Evolutionary conservation across 2,329 filamentous ascomycete genomes (phyloP).

Genomic region (Hymenoscyphus linearis): DNA sequence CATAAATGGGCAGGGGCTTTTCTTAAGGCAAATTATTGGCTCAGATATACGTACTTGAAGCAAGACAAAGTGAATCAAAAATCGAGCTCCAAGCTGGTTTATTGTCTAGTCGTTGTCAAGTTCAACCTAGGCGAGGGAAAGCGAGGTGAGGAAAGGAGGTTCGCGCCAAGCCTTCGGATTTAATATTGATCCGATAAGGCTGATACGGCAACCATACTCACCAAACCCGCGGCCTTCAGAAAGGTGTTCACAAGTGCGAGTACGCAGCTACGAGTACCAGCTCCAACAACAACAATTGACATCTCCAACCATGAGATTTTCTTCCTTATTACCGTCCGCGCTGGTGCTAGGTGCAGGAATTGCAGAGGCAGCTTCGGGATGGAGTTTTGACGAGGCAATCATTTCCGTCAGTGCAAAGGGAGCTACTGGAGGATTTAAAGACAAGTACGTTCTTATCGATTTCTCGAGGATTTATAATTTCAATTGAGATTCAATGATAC

Average conservation of each 20-base stretch:
- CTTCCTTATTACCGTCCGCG: conserved; percentile 38
- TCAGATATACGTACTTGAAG: no score
- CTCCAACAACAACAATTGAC: conserved; percentile 2
- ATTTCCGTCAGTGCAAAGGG: conserved; percentile 60
- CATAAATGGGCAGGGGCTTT: background rate
- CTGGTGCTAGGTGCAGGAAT: conserved; percentile 38
- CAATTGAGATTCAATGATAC: conserved; percentile 4
- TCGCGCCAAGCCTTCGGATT: background rate
- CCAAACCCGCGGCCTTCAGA: background rate
- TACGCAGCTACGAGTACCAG: conserved; percentile 6
- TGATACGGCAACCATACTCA: background rate
- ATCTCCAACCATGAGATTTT: conserved; percentile 36
- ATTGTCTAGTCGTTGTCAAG: background rate
- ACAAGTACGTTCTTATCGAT: conserved; percentile 50
- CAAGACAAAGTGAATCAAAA: no score
- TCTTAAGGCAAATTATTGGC: background rate
- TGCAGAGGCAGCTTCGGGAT: conserved; percentile 45
- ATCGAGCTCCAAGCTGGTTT: background rate
- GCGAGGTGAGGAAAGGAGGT: background rate
- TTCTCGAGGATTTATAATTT: background rate
- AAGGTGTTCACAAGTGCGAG: conserved; percentile 4
- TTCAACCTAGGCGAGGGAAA: background rate
- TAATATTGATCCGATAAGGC: background rate
- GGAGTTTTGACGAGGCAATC: conserved; percentile 70
- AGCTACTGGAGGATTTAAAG: conserved; percentile 47